phyloP scores from a whole-genome alignment of 495 filamentous ascomycete species.

The Friedmanniomyces endolithicus region DNA sequence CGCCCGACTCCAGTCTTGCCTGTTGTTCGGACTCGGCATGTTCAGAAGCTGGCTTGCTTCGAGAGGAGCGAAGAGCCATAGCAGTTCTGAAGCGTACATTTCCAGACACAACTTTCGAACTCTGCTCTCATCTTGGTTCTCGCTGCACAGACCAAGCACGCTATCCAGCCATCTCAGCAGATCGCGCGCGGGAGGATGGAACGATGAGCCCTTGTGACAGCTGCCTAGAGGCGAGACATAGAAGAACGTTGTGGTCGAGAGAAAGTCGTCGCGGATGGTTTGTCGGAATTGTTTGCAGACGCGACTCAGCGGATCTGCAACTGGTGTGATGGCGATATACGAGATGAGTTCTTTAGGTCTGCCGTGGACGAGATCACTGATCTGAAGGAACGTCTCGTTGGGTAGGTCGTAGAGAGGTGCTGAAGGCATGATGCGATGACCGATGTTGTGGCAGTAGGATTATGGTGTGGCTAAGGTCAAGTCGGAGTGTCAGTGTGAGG shows the following conservation, averaged over 20 bases:
- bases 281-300: background rate
- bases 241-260: background rate
- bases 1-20: background rate
- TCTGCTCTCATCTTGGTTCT: background rate
- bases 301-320: background rate
- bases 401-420: no score
- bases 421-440: no score
- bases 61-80: constrained; percentile 1
- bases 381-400: background rate
- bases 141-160: background rate
- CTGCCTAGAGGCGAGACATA: background rate
- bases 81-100: constrained; percentile 5
- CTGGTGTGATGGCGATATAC: background rate
- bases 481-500: no score
- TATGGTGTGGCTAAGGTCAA: no score
- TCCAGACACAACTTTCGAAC: background rate
- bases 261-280: background rate
- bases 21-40: background rate
- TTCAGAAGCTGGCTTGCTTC: background rate
- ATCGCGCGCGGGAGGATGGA: background rate
- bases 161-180: background rate
- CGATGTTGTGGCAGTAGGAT: no score
- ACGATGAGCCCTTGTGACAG: background rate
- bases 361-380: background rate
- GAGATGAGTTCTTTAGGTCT: background rate